A percentile compares a stretch with the other conserved stretches of the same genome.
phyloP scores from a whole-genome alignment of 2,329 filamentous ascomycete species.

The Monosporascus sp. region DNA sequence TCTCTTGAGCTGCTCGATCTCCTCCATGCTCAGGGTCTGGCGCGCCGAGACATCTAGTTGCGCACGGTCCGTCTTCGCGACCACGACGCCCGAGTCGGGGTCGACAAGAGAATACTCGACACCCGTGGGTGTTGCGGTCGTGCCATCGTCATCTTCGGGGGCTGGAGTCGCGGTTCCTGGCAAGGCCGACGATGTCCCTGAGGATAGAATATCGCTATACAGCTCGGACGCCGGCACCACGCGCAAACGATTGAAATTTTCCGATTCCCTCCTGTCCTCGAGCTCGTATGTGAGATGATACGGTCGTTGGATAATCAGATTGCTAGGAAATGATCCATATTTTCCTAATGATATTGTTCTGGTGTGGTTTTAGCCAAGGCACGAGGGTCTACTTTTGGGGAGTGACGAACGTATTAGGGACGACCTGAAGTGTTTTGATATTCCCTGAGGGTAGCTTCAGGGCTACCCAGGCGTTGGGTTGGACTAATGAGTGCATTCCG shows the following conservation, averaged over 20 bases:
- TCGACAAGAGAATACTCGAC: constrained; percentile 43
- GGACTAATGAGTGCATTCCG: constrained; percentile 39
- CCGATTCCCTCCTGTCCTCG: constrained; percentile 61
- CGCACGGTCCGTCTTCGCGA: constrained; percentile 53
- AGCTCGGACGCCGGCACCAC: constrained; percentile 77
- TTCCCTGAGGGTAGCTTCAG: constrained; percentile 55
- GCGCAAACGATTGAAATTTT: constrained; percentile 64
- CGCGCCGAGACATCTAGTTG: constrained; percentile 57
- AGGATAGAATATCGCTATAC: constrained; percentile 68
- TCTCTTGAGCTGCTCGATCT: constrained; percentile 68
- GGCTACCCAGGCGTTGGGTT: constrained; percentile 56
- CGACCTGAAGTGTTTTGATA: constrained; percentile 51
- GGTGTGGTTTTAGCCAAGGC: constrained; percentile 11
- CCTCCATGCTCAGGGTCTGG: constrained; percentile 72
- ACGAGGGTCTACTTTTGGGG: constrained; percentile 4
- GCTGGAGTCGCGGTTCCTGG: constrained; percentile 32
- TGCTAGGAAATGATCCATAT: constrained; percentile 85
- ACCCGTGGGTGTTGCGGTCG: constrained; percentile 37
- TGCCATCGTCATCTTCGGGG: constrained; percentile 30
- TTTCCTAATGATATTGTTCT: constrained; percentile 87
- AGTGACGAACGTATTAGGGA: constrained; percentile 52
- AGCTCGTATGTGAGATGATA: constrained; percentile 91
- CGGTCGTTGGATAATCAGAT: constrained; percentile 84
- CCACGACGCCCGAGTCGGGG: constrained; percentile 40
- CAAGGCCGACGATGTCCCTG: constrained; percentile 29